Evolutionary conservation across 768 basidiomycete genomes (phyloP).

Genomic region (Lactarius vividus): DNA sequence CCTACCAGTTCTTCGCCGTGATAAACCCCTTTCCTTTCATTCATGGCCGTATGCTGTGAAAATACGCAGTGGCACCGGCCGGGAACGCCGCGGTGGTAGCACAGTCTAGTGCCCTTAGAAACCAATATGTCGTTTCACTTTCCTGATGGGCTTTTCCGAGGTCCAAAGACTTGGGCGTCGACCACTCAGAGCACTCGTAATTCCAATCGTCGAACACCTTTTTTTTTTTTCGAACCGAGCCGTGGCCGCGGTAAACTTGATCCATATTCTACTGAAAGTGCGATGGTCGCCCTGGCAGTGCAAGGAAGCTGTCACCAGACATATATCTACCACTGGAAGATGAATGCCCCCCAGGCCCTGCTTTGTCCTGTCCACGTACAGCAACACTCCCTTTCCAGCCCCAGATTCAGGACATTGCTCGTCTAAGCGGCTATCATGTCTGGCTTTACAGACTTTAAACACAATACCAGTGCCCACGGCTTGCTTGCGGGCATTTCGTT

Average conservation of each 20-base stretch:
- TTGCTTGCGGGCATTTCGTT: slow-evolving; percentile 10
- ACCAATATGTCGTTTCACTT: not conserved
- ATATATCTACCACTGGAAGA: not conserved
- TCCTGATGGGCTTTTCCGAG: not conserved
- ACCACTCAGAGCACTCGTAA: not conserved
- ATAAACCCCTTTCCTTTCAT: too few species aligned
- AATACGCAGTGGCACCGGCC: too few species aligned
- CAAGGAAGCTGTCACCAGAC: not conserved
- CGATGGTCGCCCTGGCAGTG: not conserved
- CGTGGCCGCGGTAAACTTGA: not conserved
- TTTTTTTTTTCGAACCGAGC: not conserved
- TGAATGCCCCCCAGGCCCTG: not conserved
- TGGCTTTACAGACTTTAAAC: not conserved
- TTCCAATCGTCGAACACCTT: not conserved
- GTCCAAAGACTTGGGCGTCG: too few species aligned
- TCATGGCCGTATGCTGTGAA: too few species aligned
- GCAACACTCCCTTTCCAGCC: not conserved
- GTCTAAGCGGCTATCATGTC: not conserved
- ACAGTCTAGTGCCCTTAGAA: too few species aligned
- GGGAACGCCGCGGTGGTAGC: too few species aligned
- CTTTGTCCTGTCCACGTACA: not conserved
- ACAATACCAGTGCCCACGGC: not conserved
- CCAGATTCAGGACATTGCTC: not conserved
- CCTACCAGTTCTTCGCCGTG: too few species aligned
- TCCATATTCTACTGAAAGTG: not conserved